Evolutionary conservation across 2,329 filamentous ascomycete genomes (phyloP).

Genomic region (Colletotrichum echinochloae): DNA sequence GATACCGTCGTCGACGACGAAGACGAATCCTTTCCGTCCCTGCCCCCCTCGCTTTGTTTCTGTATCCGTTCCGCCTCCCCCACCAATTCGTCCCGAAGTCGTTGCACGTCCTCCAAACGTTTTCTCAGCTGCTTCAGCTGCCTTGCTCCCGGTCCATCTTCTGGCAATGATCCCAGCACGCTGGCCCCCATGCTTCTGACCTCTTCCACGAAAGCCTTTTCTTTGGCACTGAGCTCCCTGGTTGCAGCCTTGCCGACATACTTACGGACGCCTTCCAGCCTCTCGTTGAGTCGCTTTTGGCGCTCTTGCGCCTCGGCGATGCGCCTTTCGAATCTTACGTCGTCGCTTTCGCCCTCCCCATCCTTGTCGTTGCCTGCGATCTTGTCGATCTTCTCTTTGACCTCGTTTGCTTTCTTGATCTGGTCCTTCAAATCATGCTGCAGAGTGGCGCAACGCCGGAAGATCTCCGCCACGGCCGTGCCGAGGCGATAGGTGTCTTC

Average conservation of each 20-base stretch:
- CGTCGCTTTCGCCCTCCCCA: constrained; percentile 63
- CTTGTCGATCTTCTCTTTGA: constrained; percentile 74
- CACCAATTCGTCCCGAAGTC: constrained; percentile 64
- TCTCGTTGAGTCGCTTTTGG: constrained; percentile 67
- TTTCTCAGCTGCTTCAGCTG: constrained; percentile 62
- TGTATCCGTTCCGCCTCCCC: constrained; percentile 62
- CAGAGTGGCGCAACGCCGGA: constrained; percentile 76
- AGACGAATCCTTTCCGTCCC: constrained; percentile 44
- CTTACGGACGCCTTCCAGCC: constrained; percentile 69
- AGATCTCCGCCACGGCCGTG: constrained; percentile 77
- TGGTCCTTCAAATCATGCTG: constrained; percentile 76
- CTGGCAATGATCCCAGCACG: constrained; percentile 50
- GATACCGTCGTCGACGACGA: constrained; percentile 51
- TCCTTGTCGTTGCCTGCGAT: constrained; percentile 70
- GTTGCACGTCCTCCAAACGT: constrained; percentile 68
- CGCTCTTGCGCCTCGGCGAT: constrained; percentile 65
- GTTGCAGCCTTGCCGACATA: constrained; percentile 56
- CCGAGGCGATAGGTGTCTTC: constrained; percentile 77
- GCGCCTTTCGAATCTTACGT: constrained; percentile 69
- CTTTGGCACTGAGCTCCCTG: constrained; percentile 58
- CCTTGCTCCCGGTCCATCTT: constrained; percentile 23
- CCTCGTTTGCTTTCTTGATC: constrained; percentile 72
- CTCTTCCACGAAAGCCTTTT: constrained; percentile 60
- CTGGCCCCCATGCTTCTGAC: constrained; percentile 67
- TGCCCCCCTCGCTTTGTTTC: constrained; percentile 41